Evolutionary conservation across 768 basidiomycete species (phyloP).

Genomic region (Kwoniella shandongensis): DNA sequence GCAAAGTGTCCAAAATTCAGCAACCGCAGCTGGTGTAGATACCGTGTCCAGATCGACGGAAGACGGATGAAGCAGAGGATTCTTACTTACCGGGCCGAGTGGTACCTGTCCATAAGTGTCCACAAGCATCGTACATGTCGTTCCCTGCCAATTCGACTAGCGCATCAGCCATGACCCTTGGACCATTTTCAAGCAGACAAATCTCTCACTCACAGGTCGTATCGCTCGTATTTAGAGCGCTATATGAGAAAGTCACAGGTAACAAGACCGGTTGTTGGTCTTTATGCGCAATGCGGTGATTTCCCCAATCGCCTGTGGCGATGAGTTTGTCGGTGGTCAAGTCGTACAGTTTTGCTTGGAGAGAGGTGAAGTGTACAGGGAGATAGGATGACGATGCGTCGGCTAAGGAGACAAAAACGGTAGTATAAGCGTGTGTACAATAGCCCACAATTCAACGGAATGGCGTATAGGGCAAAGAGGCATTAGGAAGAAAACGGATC

Average conservation of each 20-base stretch:
- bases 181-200: not conserved
- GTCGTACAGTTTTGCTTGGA: constrained; percentile 71
- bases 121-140: constrained; percentile 50
- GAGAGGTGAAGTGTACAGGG: constrained; percentile 69
- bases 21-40: not conserved
- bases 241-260: constrained; percentile 80
- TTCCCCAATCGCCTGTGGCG: constrained; percentile 65
- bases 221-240: constrained; percentile 75
- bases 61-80: not conserved
- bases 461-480: not conserved
- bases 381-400: constrained; percentile 74
- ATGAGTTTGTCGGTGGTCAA: constrained; percentile 66
- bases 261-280: constrained; percentile 65
- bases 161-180: not conserved
- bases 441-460: too few species aligned
- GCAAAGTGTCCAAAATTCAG: not conserved
- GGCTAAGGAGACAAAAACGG: constrained; percentile 49
- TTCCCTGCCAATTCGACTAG: constrained; percentile 34
- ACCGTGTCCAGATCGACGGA: too few species aligned
- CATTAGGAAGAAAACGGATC: not conserved
- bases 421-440: not conserved
- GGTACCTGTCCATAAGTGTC: constrained; percentile 49
- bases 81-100: constrained; percentile 37
- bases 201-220: constrained; percentile 71
- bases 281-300: constrained; percentile 64